Percentiles rank a stretch among this genome's conserved stretches.
Evolutionary conservation across 2,329 filamentous ascomycete genomes (phyloP).

Genomic region (Thermoascus crustaceus): DNA sequence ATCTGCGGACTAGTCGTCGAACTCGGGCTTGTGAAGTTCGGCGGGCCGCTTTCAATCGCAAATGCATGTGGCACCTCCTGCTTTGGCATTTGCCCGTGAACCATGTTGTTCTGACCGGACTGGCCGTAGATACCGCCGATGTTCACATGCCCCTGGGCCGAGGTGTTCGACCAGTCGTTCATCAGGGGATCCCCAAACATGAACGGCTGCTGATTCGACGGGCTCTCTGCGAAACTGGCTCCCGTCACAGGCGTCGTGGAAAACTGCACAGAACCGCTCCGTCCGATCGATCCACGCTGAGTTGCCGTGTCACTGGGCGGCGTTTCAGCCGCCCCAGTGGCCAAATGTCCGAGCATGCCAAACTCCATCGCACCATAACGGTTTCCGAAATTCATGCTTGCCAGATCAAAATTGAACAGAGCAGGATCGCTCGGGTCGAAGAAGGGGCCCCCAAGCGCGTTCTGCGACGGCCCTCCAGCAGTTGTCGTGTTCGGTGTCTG

Average conservation of each 20-base stretch:
- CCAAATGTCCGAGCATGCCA: slow-evolving; percentile 93
- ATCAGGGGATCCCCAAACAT: slow-evolving; percentile 39
- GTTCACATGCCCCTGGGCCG: slow-evolving; percentile 27
- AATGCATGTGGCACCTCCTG: slow-evolving; percentile 48
- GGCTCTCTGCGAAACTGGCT: slow-evolving; percentile 39
- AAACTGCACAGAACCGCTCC: slow-evolving; percentile 34
- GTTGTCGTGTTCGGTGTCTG: slow-evolving; percentile 42
- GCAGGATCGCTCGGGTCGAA: slow-evolving; percentile 91
- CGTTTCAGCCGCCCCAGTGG: slow-evolving; percentile 76
- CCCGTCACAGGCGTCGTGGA: slow-evolving; percentile 25
- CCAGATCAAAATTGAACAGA: slow-evolving; percentile 91
- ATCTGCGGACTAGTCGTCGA: slow-evolving; percentile 48
- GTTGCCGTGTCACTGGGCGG: slow-evolving; percentile 56
- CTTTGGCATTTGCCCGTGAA: slow-evolving; percentile 34
- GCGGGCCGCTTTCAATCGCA: slow-evolving; percentile 52
- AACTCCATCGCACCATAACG: slow-evolving; percentile 95
- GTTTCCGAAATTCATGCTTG: slow-evolving; percentile 89
- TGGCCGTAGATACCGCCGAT: slow-evolving; percentile 29
- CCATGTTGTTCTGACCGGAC: slow-evolving; percentile 30
- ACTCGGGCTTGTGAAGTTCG: slow-evolving; percentile 50
- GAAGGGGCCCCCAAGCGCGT: slow-evolving; percentile 48
- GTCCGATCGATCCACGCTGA: slow-evolving; percentile 39
- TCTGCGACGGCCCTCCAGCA: slow-evolving; percentile 28
- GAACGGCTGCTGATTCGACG: slow-evolving; percentile 35
- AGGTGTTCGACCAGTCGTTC: slow-evolving; percentile 39